Evolutionary conservation across 805 yeast genomes (phyloP).

Genomic region (Candida yuanshanica): DNA sequence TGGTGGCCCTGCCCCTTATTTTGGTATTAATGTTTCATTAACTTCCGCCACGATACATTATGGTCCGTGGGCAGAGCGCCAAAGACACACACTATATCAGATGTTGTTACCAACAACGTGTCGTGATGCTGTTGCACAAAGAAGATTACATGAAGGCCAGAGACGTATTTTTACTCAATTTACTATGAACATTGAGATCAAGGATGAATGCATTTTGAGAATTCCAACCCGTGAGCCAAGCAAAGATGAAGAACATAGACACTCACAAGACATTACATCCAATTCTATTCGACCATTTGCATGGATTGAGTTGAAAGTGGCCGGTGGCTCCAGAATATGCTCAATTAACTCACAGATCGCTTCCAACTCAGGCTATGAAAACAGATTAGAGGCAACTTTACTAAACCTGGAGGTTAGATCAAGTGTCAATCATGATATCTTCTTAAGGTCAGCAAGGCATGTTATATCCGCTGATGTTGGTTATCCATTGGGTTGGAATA

Average conservation of each 20-base stretch:
- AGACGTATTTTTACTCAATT: constrained; percentile 53
- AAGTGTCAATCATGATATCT: constrained; percentile 83
- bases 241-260: constrained; percentile 50
- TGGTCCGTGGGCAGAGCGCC: constrained; percentile 96
- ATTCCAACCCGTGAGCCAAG: constrained; percentile 83
- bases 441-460: constrained; percentile 59
- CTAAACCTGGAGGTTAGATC: constrained; percentile 60
- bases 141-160: constrained; percentile 41
- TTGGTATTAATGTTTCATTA: constrained; percentile 56
- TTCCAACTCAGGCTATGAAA: constrained; percentile 49
- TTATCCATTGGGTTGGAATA: constrained; percentile 82
- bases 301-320: constrained; percentile 76
- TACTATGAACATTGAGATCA: constrained; percentile 46
- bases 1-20: constrained; percentile 50
- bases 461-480: constrained; percentile 50
- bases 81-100: constrained; percentile 57
- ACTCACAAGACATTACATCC: constrained; percentile 26
- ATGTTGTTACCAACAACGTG: constrained; percentile 65
- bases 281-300: constrained; percentile 67
- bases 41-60: constrained; percentile 65
- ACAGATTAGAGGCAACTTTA: constrained; percentile 40
- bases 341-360: constrained; percentile 48
- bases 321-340: constrained; percentile 44
- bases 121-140: constrained; percentile 44
- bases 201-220: constrained; percentile 63